Conservation (phyloP, 2,329 filamentous ascomycete species). For the Huntiella moniliformis region DNA sequence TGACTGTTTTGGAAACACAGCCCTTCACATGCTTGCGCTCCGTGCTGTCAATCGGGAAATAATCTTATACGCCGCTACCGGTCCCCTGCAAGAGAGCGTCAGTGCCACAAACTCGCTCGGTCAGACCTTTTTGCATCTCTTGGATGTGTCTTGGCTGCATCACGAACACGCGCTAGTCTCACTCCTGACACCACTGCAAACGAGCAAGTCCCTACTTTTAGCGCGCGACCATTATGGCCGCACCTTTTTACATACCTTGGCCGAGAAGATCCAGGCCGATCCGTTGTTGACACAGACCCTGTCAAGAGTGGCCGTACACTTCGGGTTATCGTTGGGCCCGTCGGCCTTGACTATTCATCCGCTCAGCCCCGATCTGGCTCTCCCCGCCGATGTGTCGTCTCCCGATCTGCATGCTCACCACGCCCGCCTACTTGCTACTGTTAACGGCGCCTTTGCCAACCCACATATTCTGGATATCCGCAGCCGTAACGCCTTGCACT, state of each 20-base stretch:
- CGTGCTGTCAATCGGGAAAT: slow-evolving; percentile 15
- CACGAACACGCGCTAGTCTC: slow-evolving; percentile 12
- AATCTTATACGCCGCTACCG: slow-evolving; percentile 12
- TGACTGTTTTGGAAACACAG: slow-evolving; percentile 30
- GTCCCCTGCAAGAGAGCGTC: background rate
- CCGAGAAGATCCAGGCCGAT: background rate
- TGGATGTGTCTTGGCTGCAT: slow-evolving; percentile 21
- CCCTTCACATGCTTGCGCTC: slow-evolving; percentile 28
- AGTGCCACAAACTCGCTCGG: slow-evolving; percentile 24
- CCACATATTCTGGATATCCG: slow-evolving; percentile 20
- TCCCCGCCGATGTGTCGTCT: background rate
- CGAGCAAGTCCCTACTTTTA: slow-evolving; percentile 17
- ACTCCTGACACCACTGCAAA: slow-evolving; percentile 16
- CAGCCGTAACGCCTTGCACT: slow-evolving; percentile 38
- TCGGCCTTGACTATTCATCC: slow-evolving; percentile 21
- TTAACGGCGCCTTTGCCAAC: slow-evolving; percentile 12
- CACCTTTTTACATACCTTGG: slow-evolving; percentile 30
- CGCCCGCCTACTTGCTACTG: slow-evolving; percentile 12
- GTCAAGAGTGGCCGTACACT: slow-evolving; percentile 19
- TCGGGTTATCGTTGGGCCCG: slow-evolving; percentile 19
- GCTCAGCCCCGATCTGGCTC: background rate
- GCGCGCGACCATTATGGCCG: slow-evolving; percentile 31
- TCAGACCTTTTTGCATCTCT: slow-evolving; percentile 30
- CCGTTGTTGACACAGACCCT: slow-evolving; percentile 3
- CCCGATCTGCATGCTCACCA: slow-evolving; percentile 10